These are phyloP conservation scores for Puccinia triticina DNA, from an alignment of 1,284 basidiomycete genomes.

Conservation along the genomic window DNA sequence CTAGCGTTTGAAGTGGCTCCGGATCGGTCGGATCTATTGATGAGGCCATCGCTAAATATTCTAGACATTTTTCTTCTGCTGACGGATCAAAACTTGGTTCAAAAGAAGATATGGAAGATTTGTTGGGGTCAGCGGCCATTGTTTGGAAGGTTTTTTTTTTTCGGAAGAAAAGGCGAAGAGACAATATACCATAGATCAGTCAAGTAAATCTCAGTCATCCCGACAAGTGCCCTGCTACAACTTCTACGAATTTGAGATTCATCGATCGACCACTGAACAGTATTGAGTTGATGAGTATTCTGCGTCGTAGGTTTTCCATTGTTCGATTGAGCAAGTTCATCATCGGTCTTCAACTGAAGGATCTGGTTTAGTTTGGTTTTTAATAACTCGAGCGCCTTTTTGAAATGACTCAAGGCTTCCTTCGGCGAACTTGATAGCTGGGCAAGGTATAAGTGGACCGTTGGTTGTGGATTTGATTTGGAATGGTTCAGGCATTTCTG, in stretches of 20 bases:
- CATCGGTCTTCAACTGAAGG: not conserved
- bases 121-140: conserved; percentile 14
- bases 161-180: conserved; percentile 75
- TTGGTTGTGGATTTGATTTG: conserved; percentile 70
- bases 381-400: conserved; percentile 76
- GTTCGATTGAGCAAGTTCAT: conserved; percentile 60
- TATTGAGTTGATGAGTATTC: conserved; percentile 52
- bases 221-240: conserved; percentile 79
- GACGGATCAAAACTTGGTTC: conserved; percentile 43
- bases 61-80: conserved; percentile 50
- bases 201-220: conserved; percentile 96
- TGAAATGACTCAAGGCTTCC: conserved; percentile 76
- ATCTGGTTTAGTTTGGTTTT: conserved; percentile 66
- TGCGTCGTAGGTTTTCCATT: conserved; percentile 63
- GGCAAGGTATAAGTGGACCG: conserved; percentile 80
- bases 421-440: conserved; percentile 79
- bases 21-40: conserved; percentile 24
- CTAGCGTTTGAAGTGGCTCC: conserved; percentile 67
- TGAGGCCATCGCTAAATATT: conserved; percentile 46
- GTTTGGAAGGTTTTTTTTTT: conserved; percentile 76
- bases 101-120: not conserved
- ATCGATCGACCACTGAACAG: conserved; percentile 34
- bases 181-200: conserved; percentile 79
- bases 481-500: conserved; percentile 44
- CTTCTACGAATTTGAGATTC: conserved; percentile 69